Evolutionary conservation across 306 rosid species (phyloP).

Genomic region (Malus fusca): DNA sequence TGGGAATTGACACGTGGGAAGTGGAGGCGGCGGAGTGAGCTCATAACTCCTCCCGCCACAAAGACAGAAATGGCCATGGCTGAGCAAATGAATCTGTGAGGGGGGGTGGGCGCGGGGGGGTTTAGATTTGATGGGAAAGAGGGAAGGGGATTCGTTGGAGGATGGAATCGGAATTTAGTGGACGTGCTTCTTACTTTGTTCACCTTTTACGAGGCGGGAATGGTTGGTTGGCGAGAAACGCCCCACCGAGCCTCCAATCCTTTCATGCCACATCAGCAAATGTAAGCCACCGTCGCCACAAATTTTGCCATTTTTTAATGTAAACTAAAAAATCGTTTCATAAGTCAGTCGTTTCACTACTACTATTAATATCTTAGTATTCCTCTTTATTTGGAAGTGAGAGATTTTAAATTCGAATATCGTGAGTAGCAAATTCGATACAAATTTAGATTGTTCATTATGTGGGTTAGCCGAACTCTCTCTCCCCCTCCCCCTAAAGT

Average conservation of each 20-base stretch:
- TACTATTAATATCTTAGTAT: too few species aligned
- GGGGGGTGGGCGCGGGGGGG: too few species aligned
- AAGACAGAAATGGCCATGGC: conserved; percentile 36
- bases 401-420: too few species aligned
- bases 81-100: too few species aligned
- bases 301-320: too few species aligned
- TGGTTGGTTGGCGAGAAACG: neutral
- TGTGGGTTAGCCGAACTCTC: too few species aligned
- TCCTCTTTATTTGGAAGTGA: accelerated
- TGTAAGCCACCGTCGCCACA: too few species aligned
- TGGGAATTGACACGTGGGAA: conserved; percentile 19
- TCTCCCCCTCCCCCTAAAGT: accelerated
- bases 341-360: too few species aligned
- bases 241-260: neutral
- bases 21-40: conserved; percentile 13
- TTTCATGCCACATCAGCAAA: neutral
- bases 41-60: neutral
- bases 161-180: neutral
- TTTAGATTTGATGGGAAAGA: neutral
- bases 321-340: too few species aligned
- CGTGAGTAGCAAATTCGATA: accelerated
- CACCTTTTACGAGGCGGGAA: conserved; percentile 9
- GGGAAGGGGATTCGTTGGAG: neutral
- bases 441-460: too few species aligned
- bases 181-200: neutral